Evolutionary conservation across 2,329 filamentous ascomycete species (phyloP), one percentile per base, ranked within the genome.

Genomic region (Colletotrichum lini): DNA sequence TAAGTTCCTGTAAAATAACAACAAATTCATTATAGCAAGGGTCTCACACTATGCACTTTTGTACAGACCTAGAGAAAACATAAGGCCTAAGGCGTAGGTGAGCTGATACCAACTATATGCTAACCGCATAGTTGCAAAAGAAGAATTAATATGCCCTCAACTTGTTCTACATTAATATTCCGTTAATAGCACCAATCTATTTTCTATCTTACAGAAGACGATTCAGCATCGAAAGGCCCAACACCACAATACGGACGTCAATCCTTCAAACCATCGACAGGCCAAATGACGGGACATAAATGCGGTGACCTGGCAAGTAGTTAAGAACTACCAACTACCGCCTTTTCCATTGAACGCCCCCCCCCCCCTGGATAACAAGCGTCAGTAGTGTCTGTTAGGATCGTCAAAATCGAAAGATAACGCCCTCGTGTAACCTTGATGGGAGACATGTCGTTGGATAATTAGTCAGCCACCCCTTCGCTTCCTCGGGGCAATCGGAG

Each of bases 401-500:
- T 35, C 30, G 42, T 26, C 44, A 40, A 18, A 10, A 13, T 9
- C 8, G 30, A 35, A 35, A n/a, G 35, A 59, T 16, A 26, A 18
- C 53, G 52, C 45, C 64, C 9, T 57, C 26, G 47, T 40, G 52
- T 59, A 47, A 69, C 65, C 53, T 69, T 69, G 69, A 59, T 54
- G 52, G 69, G 50, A 69, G 45, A 35, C 23, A 18, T 63, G 69
- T 72, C 69, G 59, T 64, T 69, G 65, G 38, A 23, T 23, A 54
- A 72, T 72, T 72, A 72, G 69, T 72, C 53, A 72, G 69, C 45
- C 54, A 45, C 26, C 35, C 18, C 30, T 45, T 58, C 45, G 68
- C 68, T 47, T 49, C 58, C 15, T 68, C 50, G 68, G 65, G 65
- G 58, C 47, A 69, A 69, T 72, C 69, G 59, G 65, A 69, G 69